These are phyloP conservation scores for Isatis tinctoria DNA, from an alignment of 345 rosid species.

Conservation along the genomic window DNA sequence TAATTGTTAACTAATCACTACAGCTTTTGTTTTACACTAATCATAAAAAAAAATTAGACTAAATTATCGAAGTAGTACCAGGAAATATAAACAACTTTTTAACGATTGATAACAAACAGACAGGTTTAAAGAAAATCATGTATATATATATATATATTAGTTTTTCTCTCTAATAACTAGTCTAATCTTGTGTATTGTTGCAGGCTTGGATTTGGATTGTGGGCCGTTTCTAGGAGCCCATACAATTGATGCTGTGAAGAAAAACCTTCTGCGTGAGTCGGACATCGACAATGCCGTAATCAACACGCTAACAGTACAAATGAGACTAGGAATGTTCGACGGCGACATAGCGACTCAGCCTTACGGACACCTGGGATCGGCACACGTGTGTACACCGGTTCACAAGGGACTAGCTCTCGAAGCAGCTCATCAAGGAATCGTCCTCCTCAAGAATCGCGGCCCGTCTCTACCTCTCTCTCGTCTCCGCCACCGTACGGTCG, in stretches of 20 bases:
- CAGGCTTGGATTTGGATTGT: constrained; percentile 92
- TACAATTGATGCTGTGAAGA: constrained; percentile 46
- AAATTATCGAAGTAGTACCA: too few relatives aligned
- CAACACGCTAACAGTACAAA: constrained; percentile 71
- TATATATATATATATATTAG: not conserved
- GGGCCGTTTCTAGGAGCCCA: constrained; percentile 61
- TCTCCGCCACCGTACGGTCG: constrained; percentile 48
- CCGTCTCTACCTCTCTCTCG: constrained; percentile 60
- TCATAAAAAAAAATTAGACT: too few relatives aligned
- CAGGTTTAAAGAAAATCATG: not conserved
- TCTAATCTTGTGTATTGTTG: not conserved
- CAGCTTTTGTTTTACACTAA: not conserved
- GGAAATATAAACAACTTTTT: not conserved
- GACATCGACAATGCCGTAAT: constrained; percentile 57
- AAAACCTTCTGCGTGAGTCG: constrained; percentile 45
- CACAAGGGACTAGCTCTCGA: constrained; percentile 82
- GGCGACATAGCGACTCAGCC: constrained; percentile 59
- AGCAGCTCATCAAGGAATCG: constrained; percentile 90
- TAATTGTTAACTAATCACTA: not conserved
- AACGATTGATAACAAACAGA: too few relatives aligned
- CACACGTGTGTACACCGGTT: constrained; percentile 67
- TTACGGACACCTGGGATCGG: constrained; percentile 60
- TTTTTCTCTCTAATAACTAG: not conserved
- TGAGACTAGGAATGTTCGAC: constrained; percentile 89
- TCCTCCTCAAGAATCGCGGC: constrained; percentile 67